Conservation (phyloP, 2,329 filamentous ascomycete genomes). For the Sphaerostilbella broomeana region DNA sequence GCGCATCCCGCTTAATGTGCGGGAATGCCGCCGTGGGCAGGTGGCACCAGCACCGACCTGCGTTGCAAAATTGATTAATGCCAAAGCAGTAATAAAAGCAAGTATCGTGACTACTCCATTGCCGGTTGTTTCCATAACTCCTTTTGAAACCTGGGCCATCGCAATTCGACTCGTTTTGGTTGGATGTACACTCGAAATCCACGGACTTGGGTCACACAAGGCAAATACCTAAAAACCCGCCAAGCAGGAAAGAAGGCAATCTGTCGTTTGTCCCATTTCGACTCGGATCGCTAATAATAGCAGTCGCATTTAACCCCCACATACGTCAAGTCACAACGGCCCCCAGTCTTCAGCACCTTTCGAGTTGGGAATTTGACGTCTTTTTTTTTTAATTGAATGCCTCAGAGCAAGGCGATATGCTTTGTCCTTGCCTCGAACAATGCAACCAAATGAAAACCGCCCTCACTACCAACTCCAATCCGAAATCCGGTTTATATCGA, state of each 20-base stretch:
- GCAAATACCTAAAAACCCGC: background rate
- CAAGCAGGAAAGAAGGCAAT: background rate
- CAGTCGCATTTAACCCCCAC: slow-evolving; percentile 10
- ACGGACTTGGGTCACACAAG: background rate
- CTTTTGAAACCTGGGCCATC: slow-evolving; percentile 8
- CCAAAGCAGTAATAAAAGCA: slow-evolving; percentile 9
- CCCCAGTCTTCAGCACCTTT: slow-evolving; percentile 18
- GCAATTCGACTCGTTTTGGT: slow-evolving; percentile 3
- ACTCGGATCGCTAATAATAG: slow-evolving; percentile 9
- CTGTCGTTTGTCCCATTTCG: slow-evolving; percentile 11
- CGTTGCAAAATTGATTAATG: slow-evolving; percentile 10
- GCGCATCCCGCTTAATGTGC: background rate
- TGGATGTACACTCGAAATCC: slow-evolving; percentile 8
- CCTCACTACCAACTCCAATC: slow-evolving; percentile 57
- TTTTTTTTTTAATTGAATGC: slow-evolving; percentile 49
- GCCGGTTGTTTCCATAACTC: slow-evolving; percentile 6
- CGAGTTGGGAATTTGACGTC: slow-evolving; percentile 35
- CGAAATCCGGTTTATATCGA: slow-evolving; percentile 71
- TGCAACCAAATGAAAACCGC: slow-evolving; percentile 56
- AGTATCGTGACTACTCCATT: slow-evolving; percentile 8
- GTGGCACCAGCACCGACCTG: slow-evolving; percentile 6
- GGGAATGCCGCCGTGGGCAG: slow-evolving; percentile 2
- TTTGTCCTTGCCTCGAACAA: slow-evolving; percentile 53
- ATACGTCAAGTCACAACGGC: slow-evolving; percentile 12
- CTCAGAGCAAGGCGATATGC: slow-evolving; percentile 46